Conservation (phyloP, 805 yeast genomes). For the Maudiozyma barnettii region DNA sequence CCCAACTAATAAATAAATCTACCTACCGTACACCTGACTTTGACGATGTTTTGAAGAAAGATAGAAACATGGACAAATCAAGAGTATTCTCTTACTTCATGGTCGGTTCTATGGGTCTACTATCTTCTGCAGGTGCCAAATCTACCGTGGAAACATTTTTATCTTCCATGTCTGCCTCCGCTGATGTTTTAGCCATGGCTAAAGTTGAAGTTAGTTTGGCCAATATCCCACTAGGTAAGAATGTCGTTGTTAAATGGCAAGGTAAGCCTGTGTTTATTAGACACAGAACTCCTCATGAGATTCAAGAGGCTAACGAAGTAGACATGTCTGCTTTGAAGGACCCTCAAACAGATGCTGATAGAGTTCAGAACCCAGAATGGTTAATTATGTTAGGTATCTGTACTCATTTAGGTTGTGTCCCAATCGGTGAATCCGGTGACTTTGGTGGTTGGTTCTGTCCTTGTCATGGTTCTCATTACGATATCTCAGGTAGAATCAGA, state of each 20-base stretch:
- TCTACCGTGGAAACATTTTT: constrained; percentile 91
- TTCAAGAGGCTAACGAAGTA: constrained; percentile 84
- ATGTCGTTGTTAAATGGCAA: constrained; percentile 98
- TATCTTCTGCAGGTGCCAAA: constrained; percentile 90
- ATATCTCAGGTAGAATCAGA: constrained; percentile 99
- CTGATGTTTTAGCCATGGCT: constrained; percentile 98
- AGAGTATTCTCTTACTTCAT: constrained; percentile 92
- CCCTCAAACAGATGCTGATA: constrained; percentile 86
- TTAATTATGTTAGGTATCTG: constrained; percentile 98
- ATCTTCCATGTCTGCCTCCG: constrained; percentile 92
- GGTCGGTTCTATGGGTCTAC: constrained; percentile 90
- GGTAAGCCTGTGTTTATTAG: constrained; percentile 99
- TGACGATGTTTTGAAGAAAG: constrained; percentile 64
- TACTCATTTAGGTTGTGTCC: constrained; percentile 99
- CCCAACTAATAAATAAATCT: constrained; percentile 40
- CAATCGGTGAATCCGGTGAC: constrained; percentile 99
- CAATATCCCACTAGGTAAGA: constrained; percentile 94
- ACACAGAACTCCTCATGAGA: constrained; percentile 92
- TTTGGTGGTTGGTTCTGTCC: constrained; percentile 99
- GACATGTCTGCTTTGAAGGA: constrained; percentile 77
- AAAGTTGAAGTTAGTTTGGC: constrained; percentile 94
- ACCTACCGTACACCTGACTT: constrained; percentile 89
- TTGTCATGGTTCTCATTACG: constrained; percentile 99
- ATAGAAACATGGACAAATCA: constrained; percentile 60
- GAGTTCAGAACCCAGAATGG: constrained; percentile 97